phyloP scores from a whole-genome alignment of 352 stramenopile species.

The Globisporangium abappressorium region DNA sequence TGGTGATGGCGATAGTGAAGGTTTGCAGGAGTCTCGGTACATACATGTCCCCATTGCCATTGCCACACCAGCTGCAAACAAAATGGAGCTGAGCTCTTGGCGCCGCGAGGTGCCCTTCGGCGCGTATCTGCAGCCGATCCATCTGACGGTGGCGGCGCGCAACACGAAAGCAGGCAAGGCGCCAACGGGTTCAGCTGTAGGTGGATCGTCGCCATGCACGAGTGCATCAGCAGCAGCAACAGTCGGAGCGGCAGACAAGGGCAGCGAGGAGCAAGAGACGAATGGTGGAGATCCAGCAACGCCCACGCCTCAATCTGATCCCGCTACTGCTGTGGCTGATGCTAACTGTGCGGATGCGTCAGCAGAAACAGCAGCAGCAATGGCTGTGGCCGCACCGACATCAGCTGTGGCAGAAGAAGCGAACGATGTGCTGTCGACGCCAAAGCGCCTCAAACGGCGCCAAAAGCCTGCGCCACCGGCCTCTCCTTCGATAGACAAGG shows the following conservation, averaged over 20 bases:
- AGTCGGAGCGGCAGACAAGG: background rate
- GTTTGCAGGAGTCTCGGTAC: no score
- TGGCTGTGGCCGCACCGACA: background rate
- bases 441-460: constrained; percentile 24
- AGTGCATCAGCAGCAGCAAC: constrained; percentile 8
- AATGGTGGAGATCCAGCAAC: background rate
- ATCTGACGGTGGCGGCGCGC: constrained; percentile 21
- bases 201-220: background rate
- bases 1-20: no score
- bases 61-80: background rate
- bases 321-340: background rate
- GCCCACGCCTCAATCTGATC: background rate
- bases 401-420: constrained; percentile 4
- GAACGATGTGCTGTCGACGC: constrained; percentile 12
- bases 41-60: background rate
- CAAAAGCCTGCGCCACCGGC: constrained; percentile 21
- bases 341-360: background rate
- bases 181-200: background rate
- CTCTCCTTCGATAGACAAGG: background rate
- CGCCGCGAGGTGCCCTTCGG: constrained; percentile 27
- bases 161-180: background rate
- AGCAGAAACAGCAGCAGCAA: background rate
- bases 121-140: constrained; percentile 45
- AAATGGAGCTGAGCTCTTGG: constrained; percentile 16
- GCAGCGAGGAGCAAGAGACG: background rate